A percentile compares a stretch with the other conserved stretches of the same genome.
Conservation (phyloP, 2,329 filamentous ascomycete genomes). For the Lasiodiplodia theobromae region DNA sequence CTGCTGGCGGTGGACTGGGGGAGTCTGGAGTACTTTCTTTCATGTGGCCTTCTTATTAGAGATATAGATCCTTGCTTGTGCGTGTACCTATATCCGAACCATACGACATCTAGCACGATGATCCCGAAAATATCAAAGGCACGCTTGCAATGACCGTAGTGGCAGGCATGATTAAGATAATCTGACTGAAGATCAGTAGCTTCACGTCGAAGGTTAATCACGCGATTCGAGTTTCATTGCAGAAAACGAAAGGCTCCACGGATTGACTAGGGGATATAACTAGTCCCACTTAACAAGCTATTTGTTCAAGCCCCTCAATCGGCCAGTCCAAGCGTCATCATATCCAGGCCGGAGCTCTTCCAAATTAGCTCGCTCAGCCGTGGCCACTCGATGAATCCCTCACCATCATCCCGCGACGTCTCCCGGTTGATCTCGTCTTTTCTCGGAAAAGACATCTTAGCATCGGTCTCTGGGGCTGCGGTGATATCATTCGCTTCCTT, state of each 20-base stretch:
- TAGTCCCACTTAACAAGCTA: not conserved
- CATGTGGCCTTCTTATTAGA: too few species aligned
- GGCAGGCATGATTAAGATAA: too few species aligned
- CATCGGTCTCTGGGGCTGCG: not conserved
- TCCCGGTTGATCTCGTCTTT: not conserved
- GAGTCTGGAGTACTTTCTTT: too few species aligned
- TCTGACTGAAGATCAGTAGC: too few species aligned
- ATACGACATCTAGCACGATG: too few species aligned
- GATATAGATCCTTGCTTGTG: too few species aligned
- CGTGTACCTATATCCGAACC: too few species aligned
- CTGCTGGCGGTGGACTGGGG: too few species aligned
- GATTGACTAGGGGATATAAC: not conserved
- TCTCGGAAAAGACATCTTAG: not conserved
- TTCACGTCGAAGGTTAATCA: not conserved
- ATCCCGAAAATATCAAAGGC: too few species aligned
- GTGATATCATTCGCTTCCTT: not conserved
- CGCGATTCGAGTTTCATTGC: not conserved
- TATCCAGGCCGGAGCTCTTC: conserved; percentile 1
- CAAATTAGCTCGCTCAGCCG: not conserved
- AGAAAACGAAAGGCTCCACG: not conserved
- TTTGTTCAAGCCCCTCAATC: not conserved
- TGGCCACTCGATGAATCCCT: conserved; percentile 4
- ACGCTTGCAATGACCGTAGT: too few species aligned
- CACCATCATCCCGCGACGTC: not conserved
- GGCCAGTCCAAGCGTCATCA: not conserved